Conservation (phyloP, 169 alveolate genomes). For the Plasmodium gonderi region DNA sequence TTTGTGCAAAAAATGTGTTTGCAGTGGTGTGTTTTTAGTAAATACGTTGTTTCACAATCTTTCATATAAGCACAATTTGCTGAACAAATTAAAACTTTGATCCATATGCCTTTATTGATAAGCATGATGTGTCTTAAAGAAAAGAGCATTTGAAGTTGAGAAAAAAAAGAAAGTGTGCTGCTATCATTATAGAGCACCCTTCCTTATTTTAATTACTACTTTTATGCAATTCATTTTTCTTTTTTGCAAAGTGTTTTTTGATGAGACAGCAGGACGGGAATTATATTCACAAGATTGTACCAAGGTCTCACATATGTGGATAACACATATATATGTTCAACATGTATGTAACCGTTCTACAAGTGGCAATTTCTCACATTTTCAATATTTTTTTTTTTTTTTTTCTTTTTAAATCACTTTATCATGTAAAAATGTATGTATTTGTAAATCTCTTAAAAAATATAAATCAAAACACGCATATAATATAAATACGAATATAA, state of each 20-base stretch:
- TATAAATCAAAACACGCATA: not conserved
- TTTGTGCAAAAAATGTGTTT: not conserved
- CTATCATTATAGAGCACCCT: not conserved
- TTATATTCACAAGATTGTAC: no score
- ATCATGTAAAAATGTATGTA: not conserved
- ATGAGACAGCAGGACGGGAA: not conserved
- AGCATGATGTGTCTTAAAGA: not conserved
- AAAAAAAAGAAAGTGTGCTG: not conserved
- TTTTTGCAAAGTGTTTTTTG: not conserved
- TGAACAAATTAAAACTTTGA: not conserved
- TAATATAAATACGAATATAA: not conserved
- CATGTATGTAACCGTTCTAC: no score
- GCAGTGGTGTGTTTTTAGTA: not conserved
- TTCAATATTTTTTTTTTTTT: not conserved
- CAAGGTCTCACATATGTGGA: no score
- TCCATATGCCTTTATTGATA: not conserved
- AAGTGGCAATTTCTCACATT: not conserved
- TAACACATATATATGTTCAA: no score
- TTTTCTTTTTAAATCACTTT: not conserved
- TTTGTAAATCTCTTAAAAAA: not conserved
- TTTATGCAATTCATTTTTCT: not conserved
- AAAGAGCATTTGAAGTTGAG: not conserved
- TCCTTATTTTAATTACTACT: not conserved
- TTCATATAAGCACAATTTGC: not conserved
- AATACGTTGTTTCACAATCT: not conserved